Conservation (phyloP, 2,329 filamentous ascomycete genomes). For the Botrytis tulipae region DNA sequence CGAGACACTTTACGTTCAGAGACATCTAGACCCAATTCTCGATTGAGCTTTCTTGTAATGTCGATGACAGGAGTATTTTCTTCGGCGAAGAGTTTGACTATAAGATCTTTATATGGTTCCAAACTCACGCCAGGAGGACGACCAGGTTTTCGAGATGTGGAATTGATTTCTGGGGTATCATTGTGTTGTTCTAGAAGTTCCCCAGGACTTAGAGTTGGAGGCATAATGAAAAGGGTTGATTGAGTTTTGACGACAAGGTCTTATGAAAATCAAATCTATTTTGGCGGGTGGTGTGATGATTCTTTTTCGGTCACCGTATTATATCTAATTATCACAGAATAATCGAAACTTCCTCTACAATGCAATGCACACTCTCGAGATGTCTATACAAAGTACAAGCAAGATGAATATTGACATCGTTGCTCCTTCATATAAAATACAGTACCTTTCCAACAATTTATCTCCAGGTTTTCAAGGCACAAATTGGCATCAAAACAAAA, state of each 20-base stretch:
- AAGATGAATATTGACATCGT: background rate
- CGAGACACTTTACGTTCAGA: conserved; percentile 35
- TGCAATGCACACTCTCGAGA: background rate
- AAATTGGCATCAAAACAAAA: background rate
- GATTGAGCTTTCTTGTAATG: conserved; percentile 33
- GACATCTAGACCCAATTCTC: conserved; percentile 34
- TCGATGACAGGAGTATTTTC: conserved; percentile 34
- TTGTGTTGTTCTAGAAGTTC: background rate
- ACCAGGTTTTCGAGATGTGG: conserved; percentile 29
- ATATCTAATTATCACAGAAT: background rate
- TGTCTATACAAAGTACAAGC: background rate
- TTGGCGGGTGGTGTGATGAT: background rate
- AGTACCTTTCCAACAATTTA: background rate
- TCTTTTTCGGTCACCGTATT: background rate
- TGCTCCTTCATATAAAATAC: background rate
- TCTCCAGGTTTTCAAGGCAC: background rate
- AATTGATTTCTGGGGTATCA: conserved; percentile 1
- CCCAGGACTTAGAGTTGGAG: background rate
- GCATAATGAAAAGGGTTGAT: conserved; percentile 3
- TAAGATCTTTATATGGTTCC: conserved; percentile 35
- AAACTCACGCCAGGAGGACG: conserved; percentile 32
- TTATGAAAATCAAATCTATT: conserved; percentile 1
- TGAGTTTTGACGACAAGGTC: conserved; percentile 9
- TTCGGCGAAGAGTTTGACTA: conserved; percentile 33
- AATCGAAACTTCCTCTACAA: background rate